phyloP scores from a whole-genome alignment of 2,329 filamentous ascomycete genomes.

The Helicocarpus griseus region DNA sequence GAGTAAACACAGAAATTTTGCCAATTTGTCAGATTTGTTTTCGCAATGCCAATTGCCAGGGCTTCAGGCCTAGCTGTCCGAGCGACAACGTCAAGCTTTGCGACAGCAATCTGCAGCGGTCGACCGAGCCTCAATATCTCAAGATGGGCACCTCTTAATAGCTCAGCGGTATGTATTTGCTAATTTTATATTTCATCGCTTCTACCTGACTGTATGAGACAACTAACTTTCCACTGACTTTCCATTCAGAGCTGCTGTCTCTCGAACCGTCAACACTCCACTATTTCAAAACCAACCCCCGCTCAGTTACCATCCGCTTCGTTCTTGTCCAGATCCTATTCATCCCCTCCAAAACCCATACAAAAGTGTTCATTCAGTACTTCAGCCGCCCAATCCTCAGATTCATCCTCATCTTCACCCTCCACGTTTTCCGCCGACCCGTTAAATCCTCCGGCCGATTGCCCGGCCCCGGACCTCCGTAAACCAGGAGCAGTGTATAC shows the following conservation, averaged over 20 bases:
- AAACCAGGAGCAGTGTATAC: slow-evolving; percentile 27
- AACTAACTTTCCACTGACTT: too few species aligned
- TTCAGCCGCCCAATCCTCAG: slow-evolving; percentile 5
- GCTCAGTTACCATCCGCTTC: neutral
- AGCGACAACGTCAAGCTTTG: neutral
- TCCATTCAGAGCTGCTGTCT: neutral
- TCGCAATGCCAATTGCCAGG: neutral
- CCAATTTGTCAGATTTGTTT: neutral
- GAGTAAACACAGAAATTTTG: too few species aligned
- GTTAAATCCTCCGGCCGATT: neutral
- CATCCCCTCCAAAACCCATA: slow-evolving; percentile 7
- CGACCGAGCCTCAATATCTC: neutral
- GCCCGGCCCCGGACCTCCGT: neutral
- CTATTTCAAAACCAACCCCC: neutral
- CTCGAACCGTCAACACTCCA: neutral
- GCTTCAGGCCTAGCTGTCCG: neutral
- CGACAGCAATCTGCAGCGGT: neutral
- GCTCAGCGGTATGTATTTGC: neutral
- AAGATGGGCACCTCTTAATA: neutral
- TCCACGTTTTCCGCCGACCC: slow-evolving; percentile 10
- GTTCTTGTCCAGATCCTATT: slow-evolving; percentile 6
- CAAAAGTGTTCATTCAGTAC: slow-evolving; percentile 3
- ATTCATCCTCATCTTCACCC: slow-evolving; percentile 12
- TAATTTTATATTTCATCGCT: neutral
- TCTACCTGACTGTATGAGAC: neutral